Base-by-base conservation (phyloP, 257 asterid species). In the Solanum ossicruentum region DNA sequence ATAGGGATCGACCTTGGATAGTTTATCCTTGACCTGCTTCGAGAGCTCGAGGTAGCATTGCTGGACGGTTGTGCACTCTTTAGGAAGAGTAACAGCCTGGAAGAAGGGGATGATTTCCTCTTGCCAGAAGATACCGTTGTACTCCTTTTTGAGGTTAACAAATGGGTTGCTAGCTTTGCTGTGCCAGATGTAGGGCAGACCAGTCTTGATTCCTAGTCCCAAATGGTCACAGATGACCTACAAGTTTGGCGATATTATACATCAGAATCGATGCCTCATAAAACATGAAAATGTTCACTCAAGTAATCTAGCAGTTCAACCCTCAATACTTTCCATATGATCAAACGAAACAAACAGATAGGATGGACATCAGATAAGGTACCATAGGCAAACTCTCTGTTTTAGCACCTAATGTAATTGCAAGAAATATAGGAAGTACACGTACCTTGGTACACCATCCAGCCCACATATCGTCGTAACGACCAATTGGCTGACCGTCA, bases 111-210 rank as follows among this genome's bases (percentile, higher is more conserved):
- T 94, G 47, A 92, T 88, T 63, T 94, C 96, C 79, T 92, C 98
- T 86, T 94, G 97, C 97, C 98, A 94, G 88, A 86, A 94, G 86
- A 94, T 92, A 18, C 98, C 97, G 39, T 91, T 94, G 90, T 93
- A 94, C 86, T 94, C 98, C 88, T 94, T 94, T 82, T 93, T 94
- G 89, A 94, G 91, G 67, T 94, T 94, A 51, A 94, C 95, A 49
- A 94, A 94, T 5, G 98, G 98, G 92, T 94, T 91, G 91, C 98
- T 94, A 0, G 98, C 98, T 86, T 94, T 93, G 94, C 97, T 94
- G 92, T 92, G 97, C 98, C 97, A 94, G 28, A 94, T 92, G 90
- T 92, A 94, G 43, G 98, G 98, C 71, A 94, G 86, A 51, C 97
- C 98, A 0, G 98, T 94, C 92, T 94, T 94, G 71, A 94, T 86